Base-by-base conservation (phyloP, 139 green algal genomes). In the Ulvella scutata region DNA sequence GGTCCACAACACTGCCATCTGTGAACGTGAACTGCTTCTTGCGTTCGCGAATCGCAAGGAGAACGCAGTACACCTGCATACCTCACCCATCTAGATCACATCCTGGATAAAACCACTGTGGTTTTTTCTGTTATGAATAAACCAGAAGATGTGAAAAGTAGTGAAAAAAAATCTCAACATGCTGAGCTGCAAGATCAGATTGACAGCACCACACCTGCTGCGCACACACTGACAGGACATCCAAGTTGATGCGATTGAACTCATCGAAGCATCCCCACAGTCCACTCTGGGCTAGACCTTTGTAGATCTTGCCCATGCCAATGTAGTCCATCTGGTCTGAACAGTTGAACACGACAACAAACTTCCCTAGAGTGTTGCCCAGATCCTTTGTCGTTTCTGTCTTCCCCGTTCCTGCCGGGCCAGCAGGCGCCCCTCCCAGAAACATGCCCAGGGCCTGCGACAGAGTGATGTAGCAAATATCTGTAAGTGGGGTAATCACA, bases 291-390 rank as follows among this genome's bases (percentile, higher is more conserved):
- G 93, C 93, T 74, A 98, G 85, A 35, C 93, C 93, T 85, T 96
- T 96, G 88, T 94, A 98, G 83, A 98, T 98, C 84, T 97, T 97
- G 79, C 93, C 93, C 87, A 96, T 96, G 78, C 87, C 90, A 81
- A 85, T 96, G 85, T 90, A 90, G 80, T 94, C 90, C 87, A 95
- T 91, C 80, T 94, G 93, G 83, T 98, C 93, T 36, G 82, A 91
- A 87, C 93, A 98, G 90, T 98, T 98, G 87, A 98, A 98, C 51
- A 98, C 93, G 26, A 97, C 93, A 37, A 97, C 93, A 74, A 93
- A 97, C 84, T 97, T 97, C 75, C 93, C 93, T 77, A 98, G 85
- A 9, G 93, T 97, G 84, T 88, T 92, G 59, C 92, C 92, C 75
- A 96, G 81, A 74, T 97, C 92, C 79, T 98, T 98, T 67, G 93